Percentiles rank a stretch among this genome's conserved stretches.
Conservation (phyloP, 129 eudicot species). For the Flaveria ramosissima region DNA sequence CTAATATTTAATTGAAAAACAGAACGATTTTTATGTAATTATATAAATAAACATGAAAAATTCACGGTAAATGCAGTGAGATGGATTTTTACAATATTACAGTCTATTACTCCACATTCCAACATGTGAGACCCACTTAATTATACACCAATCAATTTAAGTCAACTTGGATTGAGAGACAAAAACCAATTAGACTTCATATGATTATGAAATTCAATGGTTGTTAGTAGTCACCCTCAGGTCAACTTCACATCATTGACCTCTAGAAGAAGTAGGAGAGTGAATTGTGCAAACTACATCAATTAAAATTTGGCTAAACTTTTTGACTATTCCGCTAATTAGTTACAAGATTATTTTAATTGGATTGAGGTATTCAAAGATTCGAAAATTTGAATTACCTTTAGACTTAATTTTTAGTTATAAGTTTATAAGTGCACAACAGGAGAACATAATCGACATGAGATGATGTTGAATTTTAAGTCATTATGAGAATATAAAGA, state of each 20-base stretch:
- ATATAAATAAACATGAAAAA: no score
- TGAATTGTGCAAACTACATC: neutral
- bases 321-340: constrained; percentile 2
- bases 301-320: neutral
- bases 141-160: neutral
- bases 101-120: no score
- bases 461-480: neutral
- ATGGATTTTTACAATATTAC: no score
- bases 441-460: neutral
- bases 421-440: neutral
- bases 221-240: neutral
- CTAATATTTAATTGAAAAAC: no score
- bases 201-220: neutral
- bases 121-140: constrained; percentile 4
- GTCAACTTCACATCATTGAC: neutral
- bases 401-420: neutral
- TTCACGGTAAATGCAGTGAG: no score
- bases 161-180: neutral
- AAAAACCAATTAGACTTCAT: constrained; percentile 11
- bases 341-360: neutral
- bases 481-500: neutral
- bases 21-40: no score
- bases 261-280: neutral
- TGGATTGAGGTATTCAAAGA: no score
- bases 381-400: neutral